Evolutionary conservation across 768 basidiomycete genomes (phyloP).

Genomic region (Hygrophorus pudorinus): DNA sequence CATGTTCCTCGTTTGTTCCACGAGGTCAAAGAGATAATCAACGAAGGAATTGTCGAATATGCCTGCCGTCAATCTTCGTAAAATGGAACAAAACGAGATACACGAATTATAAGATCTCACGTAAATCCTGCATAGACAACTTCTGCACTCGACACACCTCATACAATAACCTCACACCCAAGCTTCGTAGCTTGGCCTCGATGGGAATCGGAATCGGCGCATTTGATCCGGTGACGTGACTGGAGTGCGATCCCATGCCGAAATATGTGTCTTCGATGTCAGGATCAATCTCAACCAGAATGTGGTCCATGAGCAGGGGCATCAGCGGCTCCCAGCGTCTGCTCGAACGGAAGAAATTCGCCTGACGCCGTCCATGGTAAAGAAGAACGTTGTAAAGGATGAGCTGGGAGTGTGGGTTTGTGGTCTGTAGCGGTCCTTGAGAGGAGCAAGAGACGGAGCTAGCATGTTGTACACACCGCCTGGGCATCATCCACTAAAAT

Average conservation of each 20-base stretch:
- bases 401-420: slow-evolving; percentile 77
- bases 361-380: slow-evolving; percentile 58
- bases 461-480: slow-evolving; percentile 35
- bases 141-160: slow-evolving; percentile 92
- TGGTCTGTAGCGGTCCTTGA: slow-evolving; percentile 40
- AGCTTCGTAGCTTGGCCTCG: slow-evolving; percentile 68
- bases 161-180: slow-evolving; percentile 72
- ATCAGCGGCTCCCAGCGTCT: slow-evolving; percentile 79
- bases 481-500: slow-evolving; percentile 61
- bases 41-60: slow-evolving; percentile 80
- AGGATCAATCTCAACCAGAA: slow-evolving; percentile 71
- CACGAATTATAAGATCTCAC: slow-evolving; percentile 37
- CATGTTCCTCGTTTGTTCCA: slow-evolving; percentile 83
- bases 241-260: slow-evolving; percentile 16
- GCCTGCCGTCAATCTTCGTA: slow-evolving; percentile 28
- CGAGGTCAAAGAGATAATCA: slow-evolving; percentile 83
- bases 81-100: background rate
- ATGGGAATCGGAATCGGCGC: slow-evolving; percentile 54
- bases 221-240: slow-evolving; percentile 25
- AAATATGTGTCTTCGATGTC: slow-evolving; percentile 57
- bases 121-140: slow-evolving; percentile 64
- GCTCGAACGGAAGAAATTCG: slow-evolving; percentile 65
- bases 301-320: slow-evolving; percentile 77
- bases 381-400: slow-evolving; percentile 74
- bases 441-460: background rate